These are phyloP conservation scores for Peziza echinospora DNA, from an alignment of 495 filamentous ascomycete genomes.

Conservation along the genomic window DNA sequence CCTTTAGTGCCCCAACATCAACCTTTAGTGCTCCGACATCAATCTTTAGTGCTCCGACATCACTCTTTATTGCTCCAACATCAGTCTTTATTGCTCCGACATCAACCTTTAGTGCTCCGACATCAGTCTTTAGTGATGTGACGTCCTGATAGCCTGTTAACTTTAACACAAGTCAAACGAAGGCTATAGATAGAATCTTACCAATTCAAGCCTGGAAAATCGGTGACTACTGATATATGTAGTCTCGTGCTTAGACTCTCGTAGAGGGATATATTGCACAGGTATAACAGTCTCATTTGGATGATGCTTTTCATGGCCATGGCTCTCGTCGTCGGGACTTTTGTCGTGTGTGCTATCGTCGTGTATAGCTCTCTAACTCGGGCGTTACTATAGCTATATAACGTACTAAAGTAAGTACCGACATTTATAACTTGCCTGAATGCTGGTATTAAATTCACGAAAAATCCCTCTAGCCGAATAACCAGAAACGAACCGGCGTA, in stretches of 20 bases:
- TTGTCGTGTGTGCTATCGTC: not conserved
- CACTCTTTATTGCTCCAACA: no score
- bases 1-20: no score
- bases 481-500: not conserved
- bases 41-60: no score
- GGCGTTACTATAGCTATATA: not conserved
- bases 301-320: not conserved
- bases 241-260: no score
- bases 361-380: not conserved
- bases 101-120: no score
- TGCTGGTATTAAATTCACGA: not conserved
- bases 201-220: not conserved
- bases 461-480: not conserved
- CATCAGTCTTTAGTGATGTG: no score
- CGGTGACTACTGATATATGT: not conserved
- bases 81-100: no score
- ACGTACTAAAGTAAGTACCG: not conserved
- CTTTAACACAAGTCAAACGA: not conserved
- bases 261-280: no score
- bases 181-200: not conserved
- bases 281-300: not conserved
- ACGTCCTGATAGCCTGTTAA: not conserved
- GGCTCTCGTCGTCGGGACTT: not conserved
- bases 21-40: no score
- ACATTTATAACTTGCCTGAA: not conserved